Evolutionary conservation across 306 rosid genomes (phyloP).

Genomic region (Citrullus colocynthis): DNA sequence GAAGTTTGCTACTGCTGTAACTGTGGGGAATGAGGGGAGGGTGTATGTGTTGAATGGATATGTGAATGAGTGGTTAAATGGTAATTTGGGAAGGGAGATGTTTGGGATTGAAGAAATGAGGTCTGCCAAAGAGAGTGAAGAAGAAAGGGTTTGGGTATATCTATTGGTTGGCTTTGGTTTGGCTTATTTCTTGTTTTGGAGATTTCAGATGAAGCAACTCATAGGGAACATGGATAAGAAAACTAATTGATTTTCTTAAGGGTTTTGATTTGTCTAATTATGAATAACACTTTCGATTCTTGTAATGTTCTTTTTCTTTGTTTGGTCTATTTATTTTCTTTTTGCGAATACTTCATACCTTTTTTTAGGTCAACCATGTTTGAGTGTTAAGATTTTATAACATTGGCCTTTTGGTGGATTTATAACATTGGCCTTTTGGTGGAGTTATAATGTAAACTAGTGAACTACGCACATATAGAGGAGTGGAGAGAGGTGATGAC

Average conservation of each 20-base stretch:
- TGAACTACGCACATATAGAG: too few species aligned
- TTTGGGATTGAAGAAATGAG: slow-evolving; percentile 50
- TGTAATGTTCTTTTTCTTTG: neutral
- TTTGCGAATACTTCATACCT: too few species aligned
- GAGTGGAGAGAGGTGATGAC: too few species aligned
- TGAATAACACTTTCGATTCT: neutral
- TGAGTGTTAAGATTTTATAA: too few species aligned
- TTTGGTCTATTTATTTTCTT: too few species aligned
- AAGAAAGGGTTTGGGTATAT: slow-evolving; percentile 44
- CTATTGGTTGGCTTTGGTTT: slow-evolving; percentile 55
- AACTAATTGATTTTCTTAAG: slow-evolving; percentile 16
- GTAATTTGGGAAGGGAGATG: slow-evolving; percentile 29
- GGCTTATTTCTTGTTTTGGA: slow-evolving; percentile 60
- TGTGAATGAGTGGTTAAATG: slow-evolving; percentile 32
- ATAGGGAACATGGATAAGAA: slow-evolving; percentile 42
- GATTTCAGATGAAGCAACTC: slow-evolving; percentile 64
- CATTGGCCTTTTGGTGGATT: too few species aligned
- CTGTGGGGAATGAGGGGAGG: slow-evolving; percentile 31
- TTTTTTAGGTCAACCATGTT: too few species aligned
- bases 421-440: too few species aligned
- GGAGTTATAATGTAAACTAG: too few species aligned
- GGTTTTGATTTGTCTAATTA: neutral
- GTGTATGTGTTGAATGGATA: slow-evolving; percentile 53
- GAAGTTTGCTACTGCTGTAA: slow-evolving; percentile 48
- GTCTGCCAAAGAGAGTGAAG: slow-evolving; percentile 33